phyloP scores from a whole-genome alignment of 805 yeast species.

The Phaffomyces thermotolerans region DNA sequence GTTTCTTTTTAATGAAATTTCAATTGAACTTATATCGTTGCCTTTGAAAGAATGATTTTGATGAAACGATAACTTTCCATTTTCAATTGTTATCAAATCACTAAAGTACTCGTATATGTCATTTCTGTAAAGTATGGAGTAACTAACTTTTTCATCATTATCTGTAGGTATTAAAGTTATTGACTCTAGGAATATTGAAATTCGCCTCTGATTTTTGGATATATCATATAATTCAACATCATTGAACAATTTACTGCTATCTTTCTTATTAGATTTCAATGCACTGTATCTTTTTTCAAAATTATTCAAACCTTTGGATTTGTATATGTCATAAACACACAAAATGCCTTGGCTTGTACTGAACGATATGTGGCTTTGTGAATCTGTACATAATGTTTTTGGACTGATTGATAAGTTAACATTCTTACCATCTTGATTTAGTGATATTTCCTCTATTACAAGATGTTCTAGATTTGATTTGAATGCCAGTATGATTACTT shows the following conservation, averaged over 20 bases:
- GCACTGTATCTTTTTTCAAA: slow-evolving; percentile 10
- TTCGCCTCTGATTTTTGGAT: slow-evolving; percentile 7
- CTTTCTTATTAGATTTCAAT: background rate
- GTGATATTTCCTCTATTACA: slow-evolving; percentile 8
- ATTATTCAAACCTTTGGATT: slow-evolving; percentile 10
- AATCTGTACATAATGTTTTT: slow-evolving; percentile 11
- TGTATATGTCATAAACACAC: slow-evolving; percentile 8
- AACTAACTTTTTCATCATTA: background rate
- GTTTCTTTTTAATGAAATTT: background rate
- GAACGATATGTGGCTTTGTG: slow-evolving; percentile 8
- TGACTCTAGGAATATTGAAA: slow-evolving; percentile 12
- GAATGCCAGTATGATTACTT: slow-evolving; percentile 14
- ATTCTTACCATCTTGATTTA: slow-evolving; percentile 6
- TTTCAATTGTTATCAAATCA: background rate
- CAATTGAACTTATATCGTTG: background rate
- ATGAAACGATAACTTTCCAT: background rate
- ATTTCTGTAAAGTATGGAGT: slow-evolving; percentile 5
- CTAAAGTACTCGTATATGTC: slow-evolving; percentile 5
- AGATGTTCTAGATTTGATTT: slow-evolving; percentile 4
- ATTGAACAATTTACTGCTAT: slow-evolving; percentile 9
- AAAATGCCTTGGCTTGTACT: slow-evolving; percentile 16
- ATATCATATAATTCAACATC: slow-evolving; percentile 10
- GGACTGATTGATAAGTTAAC: slow-evolving; percentile 8
- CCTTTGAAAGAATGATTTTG: background rate
- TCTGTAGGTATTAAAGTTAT: slow-evolving; percentile 9